Evolutionary conservation across 345 rosid species (phyloP), one percentile per base, ranked within the genome.

Genomic region (Barbarea vulgaris): DNA sequence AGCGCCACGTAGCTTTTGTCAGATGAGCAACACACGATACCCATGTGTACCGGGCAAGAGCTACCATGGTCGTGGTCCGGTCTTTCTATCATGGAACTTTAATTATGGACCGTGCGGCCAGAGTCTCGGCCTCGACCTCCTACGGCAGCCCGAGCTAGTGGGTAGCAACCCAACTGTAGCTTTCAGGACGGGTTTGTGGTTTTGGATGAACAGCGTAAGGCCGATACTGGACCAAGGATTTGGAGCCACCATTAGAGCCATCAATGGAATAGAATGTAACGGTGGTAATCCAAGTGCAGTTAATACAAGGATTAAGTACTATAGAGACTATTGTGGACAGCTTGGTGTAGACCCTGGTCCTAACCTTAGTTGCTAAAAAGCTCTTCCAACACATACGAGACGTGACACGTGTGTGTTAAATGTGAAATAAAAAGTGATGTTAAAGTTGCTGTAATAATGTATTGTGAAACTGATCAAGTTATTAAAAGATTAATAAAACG

Each of bases 11-110:
- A 72, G 84, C 81, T 84, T 37, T 37, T 37, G 10, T 3, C 21
- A 3, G 72, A n/a, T 85, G 88, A 22, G 3, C 24, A 73, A 66
- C 77, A 67, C 73, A 4, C 79, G 81, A 47, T 91, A 82, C 68
- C 90, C 89, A 56, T 91, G 97, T 83, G 79, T 17, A 64, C 76
- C 86, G 1, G 82, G 77, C 28, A 81, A 81, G 54, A 51, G 42
- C n/a, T 84, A 87, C 79, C 80, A 55, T 12, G 87, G 91, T 9
- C 89, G 89, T 2, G 89, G 91, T 51, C 91, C 88, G 21, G 22
- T 87, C 15, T 83, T 82, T 25, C 65, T 87, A 53, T 31, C 91
- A 25, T 83, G 87, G 84, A 87, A 87, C 75, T 83, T 69, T 67
- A 87, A 84, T 64, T 87, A 87, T 51, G 87, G 91, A 14, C 34